These are phyloP conservation scores for Pisolithus thermaeus DNA, from an alignment of 1,284 basidiomycete genomes.

Conservation along the genomic window DNA sequence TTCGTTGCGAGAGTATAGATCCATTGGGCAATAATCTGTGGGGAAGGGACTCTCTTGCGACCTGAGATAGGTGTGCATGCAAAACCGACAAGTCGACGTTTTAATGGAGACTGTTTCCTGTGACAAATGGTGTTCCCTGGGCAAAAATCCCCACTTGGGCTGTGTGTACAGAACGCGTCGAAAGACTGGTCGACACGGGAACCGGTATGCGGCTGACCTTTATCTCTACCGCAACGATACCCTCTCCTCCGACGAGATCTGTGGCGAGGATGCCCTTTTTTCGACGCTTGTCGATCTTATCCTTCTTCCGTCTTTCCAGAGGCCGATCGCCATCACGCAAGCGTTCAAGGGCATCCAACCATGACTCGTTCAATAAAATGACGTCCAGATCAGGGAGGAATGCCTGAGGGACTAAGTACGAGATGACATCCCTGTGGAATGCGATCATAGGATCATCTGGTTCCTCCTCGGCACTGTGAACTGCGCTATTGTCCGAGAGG, in stretches of 20 bases:
- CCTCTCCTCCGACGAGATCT: constrained; percentile 57
- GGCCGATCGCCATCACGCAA: constrained; percentile 51
- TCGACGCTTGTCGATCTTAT: constrained; percentile 52
- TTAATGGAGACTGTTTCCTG: constrained; percentile 55
- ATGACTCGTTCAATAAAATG: constrained; percentile 49
- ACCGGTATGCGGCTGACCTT: constrained; percentile 49
- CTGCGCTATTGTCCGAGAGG: constrained; percentile 1
- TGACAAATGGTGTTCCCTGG: constrained; percentile 54
- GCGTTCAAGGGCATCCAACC: constrained; percentile 53
- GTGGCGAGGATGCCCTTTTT: constrained; percentile 64
- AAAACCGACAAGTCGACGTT: constrained; percentile 74
- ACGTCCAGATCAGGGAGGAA: constrained; percentile 54
- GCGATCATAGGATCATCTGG: constrained; percentile 54
- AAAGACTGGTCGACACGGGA: background rate
- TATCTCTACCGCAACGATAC: constrained; percentile 74
- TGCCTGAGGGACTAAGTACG: constrained; percentile 49
- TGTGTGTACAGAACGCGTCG: constrained; percentile 26
- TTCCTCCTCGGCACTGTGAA: constrained; percentile 30
- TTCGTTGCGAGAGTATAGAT: constrained; percentile 72
- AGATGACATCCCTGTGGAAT: constrained; percentile 58
- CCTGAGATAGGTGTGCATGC: constrained; percentile 74
- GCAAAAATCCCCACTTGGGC: constrained; percentile 95
- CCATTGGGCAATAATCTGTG: constrained; percentile 77
- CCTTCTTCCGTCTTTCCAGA: constrained; percentile 43
- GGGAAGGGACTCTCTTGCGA: constrained; percentile 34